These are phyloP conservation scores for Trametes versicolor DNA, from an alignment of 1,284 basidiomycete species.

Conservation along the genomic window DNA sequence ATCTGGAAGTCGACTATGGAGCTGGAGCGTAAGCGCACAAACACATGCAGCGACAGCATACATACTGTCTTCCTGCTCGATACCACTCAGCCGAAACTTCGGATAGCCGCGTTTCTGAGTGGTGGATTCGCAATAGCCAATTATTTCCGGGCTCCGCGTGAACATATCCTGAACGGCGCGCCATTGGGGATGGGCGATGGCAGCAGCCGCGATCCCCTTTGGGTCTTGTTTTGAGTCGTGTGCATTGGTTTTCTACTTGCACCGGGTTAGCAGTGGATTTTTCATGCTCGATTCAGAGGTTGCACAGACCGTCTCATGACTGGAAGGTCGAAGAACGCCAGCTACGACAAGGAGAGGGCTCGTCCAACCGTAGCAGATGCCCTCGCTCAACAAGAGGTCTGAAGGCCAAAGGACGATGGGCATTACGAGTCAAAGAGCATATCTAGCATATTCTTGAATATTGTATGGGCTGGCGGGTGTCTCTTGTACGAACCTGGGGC, in stretches of 20 bases:
- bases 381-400: constrained; percentile 22
- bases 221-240: neutral
- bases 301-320: neutral
- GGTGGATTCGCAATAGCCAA: constrained; percentile 15
- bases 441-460: neutral
- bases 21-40: neutral
- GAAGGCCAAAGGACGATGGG: constrained; percentile 34
- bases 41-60: neutral
- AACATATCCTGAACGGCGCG: constrained; percentile 23
- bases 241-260: neutral
- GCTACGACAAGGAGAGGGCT: constrained; percentile 37
- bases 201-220: neutral
- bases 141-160: constrained; percentile 9
- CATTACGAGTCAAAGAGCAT: neutral
- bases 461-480: neutral
- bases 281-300: no score
- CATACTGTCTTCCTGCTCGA: neutral
- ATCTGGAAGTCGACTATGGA: constrained; percentile 13
- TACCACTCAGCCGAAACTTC: neutral
- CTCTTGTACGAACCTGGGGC: no score
- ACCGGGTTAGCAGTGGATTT: neutral
- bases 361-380: constrained; percentile 40
- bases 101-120: neutral
- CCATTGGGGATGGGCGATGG: constrained; percentile 18
- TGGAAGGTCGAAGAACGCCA: constrained; percentile 28